Evolutionary conservation across 2,329 filamentous ascomycete species (phyloP).

Genomic region (Neonectria neomacrospora): DNA sequence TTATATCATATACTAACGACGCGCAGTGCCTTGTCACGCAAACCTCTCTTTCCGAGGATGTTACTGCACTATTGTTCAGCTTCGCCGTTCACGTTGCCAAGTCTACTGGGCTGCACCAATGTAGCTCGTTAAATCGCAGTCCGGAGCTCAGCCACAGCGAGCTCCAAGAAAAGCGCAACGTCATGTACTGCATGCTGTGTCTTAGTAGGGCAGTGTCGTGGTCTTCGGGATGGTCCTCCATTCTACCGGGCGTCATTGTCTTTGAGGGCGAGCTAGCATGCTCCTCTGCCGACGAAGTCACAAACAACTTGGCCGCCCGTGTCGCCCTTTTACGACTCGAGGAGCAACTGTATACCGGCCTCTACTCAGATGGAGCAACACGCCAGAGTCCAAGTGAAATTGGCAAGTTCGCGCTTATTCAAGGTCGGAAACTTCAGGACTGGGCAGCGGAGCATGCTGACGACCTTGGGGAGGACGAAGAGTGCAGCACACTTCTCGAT

Average conservation of each 20-base stretch:
- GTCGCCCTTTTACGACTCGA: conserved; percentile 10
- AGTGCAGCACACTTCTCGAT: not conserved
- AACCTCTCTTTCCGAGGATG: conserved; percentile 20
- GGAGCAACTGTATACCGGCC: conserved; percentile 6
- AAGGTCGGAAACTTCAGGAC: conserved; percentile 6
- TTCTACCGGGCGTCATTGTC: not conserved
- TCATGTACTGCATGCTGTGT: conserved; percentile 21
- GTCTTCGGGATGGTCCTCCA: conserved; percentile 14
- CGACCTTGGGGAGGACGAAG: conserved; percentile 4
- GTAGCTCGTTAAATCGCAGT: not conserved
- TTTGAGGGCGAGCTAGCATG: conserved; percentile 11
- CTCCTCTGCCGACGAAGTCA: not conserved
- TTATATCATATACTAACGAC: not conserved
- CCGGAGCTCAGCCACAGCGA: not conserved
- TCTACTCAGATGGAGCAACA: conserved; percentile 14
- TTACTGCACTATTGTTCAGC: conserved; percentile 17
- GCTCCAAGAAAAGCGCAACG: conserved; percentile 8
- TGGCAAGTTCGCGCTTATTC: not conserved
- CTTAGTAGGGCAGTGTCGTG: conserved; percentile 14
- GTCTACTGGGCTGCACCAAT: conserved; percentile 20
- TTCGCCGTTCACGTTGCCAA: conserved; percentile 21
- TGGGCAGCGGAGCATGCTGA: conserved; percentile 9
- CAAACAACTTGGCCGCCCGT: not conserved
- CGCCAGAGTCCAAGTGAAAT: not conserved
- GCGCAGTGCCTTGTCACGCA: conserved; percentile 14